Evolutionary conservation across 163 green algal species (phyloP).

Genomic region (Coccomyxa subellipsoidea): DNA sequence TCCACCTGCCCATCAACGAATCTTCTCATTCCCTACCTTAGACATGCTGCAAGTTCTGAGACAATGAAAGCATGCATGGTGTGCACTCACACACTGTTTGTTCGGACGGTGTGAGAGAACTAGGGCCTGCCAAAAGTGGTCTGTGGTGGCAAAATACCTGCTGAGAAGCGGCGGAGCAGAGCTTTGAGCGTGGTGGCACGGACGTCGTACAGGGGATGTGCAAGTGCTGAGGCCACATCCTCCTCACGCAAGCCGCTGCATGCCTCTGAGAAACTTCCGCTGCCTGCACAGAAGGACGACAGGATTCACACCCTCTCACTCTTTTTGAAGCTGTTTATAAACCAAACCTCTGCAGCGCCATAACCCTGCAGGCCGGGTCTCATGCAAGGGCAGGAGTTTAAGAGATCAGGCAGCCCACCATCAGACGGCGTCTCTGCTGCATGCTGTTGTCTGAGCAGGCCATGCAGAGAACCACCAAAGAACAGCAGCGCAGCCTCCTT

Average conservation of each 20-base stretch:
- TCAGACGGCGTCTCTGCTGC: neutral
- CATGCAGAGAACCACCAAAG: constrained; percentile 20
- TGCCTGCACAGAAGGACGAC: too few relatives aligned
- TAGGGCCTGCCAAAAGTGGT: too few relatives aligned
- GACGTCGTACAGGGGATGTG: constrained; percentile 47
- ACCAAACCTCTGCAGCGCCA: too few relatives aligned
- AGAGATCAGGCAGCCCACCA: neutral
- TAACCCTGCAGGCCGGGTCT: too few relatives aligned
- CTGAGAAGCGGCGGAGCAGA: constrained; percentile 13
- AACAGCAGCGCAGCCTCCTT: constrained; percentile 33
- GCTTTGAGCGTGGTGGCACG: constrained; percentile 51
- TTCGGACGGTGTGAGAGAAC: too few relatives aligned
- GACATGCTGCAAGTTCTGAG: too few relatives aligned
- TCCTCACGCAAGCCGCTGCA: constrained; percentile 11
- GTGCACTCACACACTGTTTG: too few relatives aligned
- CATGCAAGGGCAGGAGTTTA: too few relatives aligned
- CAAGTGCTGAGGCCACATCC: constrained; percentile 1
- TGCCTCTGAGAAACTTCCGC: too few relatives aligned
- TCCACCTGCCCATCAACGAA: neutral
- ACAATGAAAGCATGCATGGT: too few relatives aligned
- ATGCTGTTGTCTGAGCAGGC: constrained; percentile 6
- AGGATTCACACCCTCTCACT: too few relatives aligned
- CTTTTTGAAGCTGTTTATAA: too few relatives aligned
- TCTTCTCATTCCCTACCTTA: neutral
- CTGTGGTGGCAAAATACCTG: neutral